These are phyloP conservation scores for Suhomyces emberorum DNA, from an alignment of 805 yeast genomes.

Conservation along the genomic window DNA sequence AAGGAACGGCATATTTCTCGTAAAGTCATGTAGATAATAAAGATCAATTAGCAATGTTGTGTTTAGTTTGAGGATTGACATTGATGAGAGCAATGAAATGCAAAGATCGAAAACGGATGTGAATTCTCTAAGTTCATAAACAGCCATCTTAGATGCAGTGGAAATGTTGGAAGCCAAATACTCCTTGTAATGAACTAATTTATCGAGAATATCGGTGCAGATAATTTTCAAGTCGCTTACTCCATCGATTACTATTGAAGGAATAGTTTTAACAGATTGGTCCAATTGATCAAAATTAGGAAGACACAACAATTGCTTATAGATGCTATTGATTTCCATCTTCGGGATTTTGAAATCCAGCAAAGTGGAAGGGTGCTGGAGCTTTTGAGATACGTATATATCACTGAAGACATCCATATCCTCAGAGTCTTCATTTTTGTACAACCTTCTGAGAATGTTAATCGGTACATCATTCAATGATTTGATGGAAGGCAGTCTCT, in stretches of 20 bases:
- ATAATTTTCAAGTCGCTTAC: conserved; percentile 1
- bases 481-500: background rate
- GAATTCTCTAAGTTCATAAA: conserved; percentile 15
- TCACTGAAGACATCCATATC: background rate
- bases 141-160: conserved; percentile 1
- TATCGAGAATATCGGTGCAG: conserved; percentile 12
- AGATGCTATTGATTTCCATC: background rate
- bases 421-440: background rate
- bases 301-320: background rate
- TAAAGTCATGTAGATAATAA: conserved; percentile 20
- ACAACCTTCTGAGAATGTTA: background rate
- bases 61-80: conserved; percentile 15
- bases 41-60: conserved; percentile 14
- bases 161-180: conserved; percentile 3
- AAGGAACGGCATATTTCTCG: conserved; percentile 17
- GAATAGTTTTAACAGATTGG: conserved; percentile 8
- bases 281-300: conserved; percentile 3
- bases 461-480: background rate
- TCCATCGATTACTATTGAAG: conserved; percentile 9
- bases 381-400: background rate
- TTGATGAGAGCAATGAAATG: conserved; percentile 17
- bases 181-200: conserved; percentile 16
- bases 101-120: conserved; percentile 15
- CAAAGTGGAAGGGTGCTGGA: background rate
- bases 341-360: no score